phyloP scores from a whole-genome alignment of 1,284 basidiomycete species.

The Entoloma clypeatum region DNA sequence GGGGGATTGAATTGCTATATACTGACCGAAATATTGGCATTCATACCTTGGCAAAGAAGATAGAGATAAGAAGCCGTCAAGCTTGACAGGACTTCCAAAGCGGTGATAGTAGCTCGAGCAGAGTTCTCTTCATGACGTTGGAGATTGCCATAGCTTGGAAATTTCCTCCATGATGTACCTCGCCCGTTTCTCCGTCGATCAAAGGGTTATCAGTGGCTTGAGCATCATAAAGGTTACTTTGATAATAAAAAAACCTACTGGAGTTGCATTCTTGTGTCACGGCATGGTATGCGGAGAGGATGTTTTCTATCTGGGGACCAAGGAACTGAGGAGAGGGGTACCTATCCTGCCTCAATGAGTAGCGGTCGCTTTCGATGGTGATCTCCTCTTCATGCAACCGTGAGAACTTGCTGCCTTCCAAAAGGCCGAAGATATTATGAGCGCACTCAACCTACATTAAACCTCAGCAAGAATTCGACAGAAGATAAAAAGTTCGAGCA shows the following conservation, averaged over 20 bases:
- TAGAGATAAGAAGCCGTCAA: constrained; percentile 75
- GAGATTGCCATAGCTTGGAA: constrained; percentile 83
- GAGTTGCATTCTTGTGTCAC: constrained; percentile 82
- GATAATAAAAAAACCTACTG: constrained; percentile 48
- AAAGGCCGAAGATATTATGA: constrained; percentile 59
- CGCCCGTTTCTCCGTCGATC: constrained; percentile 62
- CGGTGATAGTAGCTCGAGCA: constrained; percentile 71
- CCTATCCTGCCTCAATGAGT: constrained; percentile 55
- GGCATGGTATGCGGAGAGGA: constrained; percentile 60
- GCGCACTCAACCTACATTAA: constrained; percentile 58
- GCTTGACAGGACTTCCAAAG: constrained; percentile 73
- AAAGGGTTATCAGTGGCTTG: constrained; percentile 74
- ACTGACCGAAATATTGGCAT: background rate
- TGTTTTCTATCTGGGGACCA: constrained; percentile 83
- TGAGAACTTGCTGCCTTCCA: constrained; percentile 69
- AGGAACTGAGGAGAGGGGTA: constrained; percentile 87
- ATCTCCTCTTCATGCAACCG: constrained; percentile 46
- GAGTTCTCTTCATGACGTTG: constrained; percentile 89
- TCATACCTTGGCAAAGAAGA: constrained; percentile 64
- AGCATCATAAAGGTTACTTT: constrained; percentile 1
- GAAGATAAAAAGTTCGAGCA: constrained; percentile 10
- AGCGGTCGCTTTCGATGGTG: constrained; percentile 58
- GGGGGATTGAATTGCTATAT: constrained; percentile 3
- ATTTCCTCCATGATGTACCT: constrained; percentile 80
- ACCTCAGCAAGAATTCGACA: background rate